Percentiles rank a stretch among this genome's conserved stretches.
These are phyloP conservation scores for Leccinellum rugosiceps DNA, from an alignment of 768 basidiomycete species.

Conservation along the genomic window DNA sequence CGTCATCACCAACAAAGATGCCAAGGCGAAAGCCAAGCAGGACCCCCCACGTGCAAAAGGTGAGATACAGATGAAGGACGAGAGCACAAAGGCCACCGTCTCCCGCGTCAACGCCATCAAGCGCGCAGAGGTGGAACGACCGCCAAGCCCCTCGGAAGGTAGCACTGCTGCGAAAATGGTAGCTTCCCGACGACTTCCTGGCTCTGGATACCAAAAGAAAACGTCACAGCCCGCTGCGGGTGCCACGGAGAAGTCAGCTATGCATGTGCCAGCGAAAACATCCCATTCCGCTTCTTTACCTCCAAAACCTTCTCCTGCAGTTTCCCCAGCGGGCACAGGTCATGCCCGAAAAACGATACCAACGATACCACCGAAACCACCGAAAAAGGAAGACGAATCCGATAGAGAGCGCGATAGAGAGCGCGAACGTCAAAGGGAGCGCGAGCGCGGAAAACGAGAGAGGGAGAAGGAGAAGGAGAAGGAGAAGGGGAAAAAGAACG, in stretches of 20 bases:
- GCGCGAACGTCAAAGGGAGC: slow-evolving; percentile 23
- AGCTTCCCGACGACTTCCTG: slow-evolving; percentile 38
- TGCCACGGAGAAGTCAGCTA: slow-evolving; percentile 27
- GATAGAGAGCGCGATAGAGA: slow-evolving; percentile 27
- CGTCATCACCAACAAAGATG: slow-evolving; percentile 43
- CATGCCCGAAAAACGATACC: slow-evolving; percentile 32
- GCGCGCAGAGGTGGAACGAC: slow-evolving; percentile 23
- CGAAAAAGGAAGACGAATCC: slow-evolving; percentile 27
- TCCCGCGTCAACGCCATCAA: slow-evolving; percentile 31
- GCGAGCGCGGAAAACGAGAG: slow-evolving; percentile 23
- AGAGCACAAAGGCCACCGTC: slow-evolving; percentile 30
- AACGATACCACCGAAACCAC: slow-evolving; percentile 14
- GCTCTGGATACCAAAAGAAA: slow-evolving; percentile 48
- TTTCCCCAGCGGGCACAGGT: slow-evolving; percentile 20
- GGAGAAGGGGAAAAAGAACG: slow-evolving; percentile 20
- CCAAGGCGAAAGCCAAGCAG: slow-evolving; percentile 38
- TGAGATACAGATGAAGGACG: slow-evolving; percentile 39
- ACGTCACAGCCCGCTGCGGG: slow-evolving; percentile 22
- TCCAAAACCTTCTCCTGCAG: slow-evolving; percentile 32
- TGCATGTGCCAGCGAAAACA: slow-evolving; percentile 26
- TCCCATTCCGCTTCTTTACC: slow-evolving; percentile 32
- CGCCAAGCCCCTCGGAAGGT: slow-evolving; percentile 17
- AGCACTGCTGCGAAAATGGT: slow-evolving; percentile 16
- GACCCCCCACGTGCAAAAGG: slow-evolving; percentile 31
- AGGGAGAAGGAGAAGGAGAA: slow-evolving; percentile 13